These are phyloP conservation scores for Pilasporangium apinafurcum DNA, from an alignment of 352 stramenopile genomes.

Conservation along the genomic window DNA sequence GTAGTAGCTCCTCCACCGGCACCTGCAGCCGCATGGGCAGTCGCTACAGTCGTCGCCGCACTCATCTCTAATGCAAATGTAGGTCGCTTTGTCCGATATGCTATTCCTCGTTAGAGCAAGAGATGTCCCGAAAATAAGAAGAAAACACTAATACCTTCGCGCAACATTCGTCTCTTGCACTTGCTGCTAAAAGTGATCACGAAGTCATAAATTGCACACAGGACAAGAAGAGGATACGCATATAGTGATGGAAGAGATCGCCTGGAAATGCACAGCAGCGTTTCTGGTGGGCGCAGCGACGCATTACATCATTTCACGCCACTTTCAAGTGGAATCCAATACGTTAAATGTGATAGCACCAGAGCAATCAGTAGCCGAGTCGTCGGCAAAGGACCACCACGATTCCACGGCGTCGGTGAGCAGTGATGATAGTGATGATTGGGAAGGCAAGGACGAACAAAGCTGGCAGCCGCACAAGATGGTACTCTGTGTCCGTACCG, in stretches of 20 bases:
- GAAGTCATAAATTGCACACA: conserved; percentile 6
- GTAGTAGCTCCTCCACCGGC: too few relatives aligned
- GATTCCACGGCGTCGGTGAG: conserved; percentile 19
- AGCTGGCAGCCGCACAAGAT: conserved; percentile 86
- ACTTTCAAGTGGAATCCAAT: conserved; percentile 18
- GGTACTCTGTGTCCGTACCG: conserved; percentile 93
- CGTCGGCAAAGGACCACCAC: conserved; percentile 9
- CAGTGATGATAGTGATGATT: conserved; percentile 55
- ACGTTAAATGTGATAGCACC: background rate
- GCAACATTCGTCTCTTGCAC: background rate
- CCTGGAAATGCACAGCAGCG: conserved; percentile 72
- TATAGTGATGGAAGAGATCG: conserved; percentile 48
- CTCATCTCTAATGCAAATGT: too few relatives aligned
- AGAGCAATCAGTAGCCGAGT: background rate
- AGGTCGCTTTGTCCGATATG: too few relatives aligned
- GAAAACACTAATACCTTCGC: background rate
- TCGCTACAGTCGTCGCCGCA: too few relatives aligned
- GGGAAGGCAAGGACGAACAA: conserved; percentile 43
- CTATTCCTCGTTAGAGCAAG: too few relatives aligned
- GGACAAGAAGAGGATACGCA: too few relatives aligned
- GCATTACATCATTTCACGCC: conserved; percentile 46
- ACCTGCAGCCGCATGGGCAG: too few relatives aligned
- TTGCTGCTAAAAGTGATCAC: background rate
- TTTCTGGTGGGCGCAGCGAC: conserved; percentile 67
- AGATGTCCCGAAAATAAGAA: too few relatives aligned